Conservation (phyloP, 768 basidiomycete species). For the Suillus alpinus region DNA sequence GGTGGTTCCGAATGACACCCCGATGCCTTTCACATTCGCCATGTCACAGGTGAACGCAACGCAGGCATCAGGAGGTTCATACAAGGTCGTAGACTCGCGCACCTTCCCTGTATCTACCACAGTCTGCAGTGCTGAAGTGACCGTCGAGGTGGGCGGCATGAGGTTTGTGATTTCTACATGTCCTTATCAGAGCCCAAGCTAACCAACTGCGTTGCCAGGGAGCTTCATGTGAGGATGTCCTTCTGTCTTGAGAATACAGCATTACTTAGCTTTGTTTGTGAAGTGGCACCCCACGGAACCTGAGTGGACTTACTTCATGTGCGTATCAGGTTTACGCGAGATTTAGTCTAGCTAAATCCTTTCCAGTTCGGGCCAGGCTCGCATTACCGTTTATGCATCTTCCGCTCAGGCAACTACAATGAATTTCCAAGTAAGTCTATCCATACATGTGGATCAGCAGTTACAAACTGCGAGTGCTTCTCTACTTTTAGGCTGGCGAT, state of each 20-base stretch:
- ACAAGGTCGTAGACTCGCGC: slow-evolving; percentile 57
- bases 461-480: background rate
- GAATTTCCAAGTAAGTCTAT: slow-evolving; percentile 40
- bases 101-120: slow-evolving; percentile 53
- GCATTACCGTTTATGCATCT: slow-evolving; percentile 43
- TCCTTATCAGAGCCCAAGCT: background rate
- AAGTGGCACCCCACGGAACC: slow-evolving; percentile 54
- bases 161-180: slow-evolving; percentile 33
- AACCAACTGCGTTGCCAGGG: slow-evolving; percentile 23
- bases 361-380: slow-evolving; percentile 36
- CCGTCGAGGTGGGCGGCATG: slow-evolving; percentile 59
- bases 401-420: slow-evolving; percentile 38
- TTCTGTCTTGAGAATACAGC: background rate
- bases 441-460: background rate
- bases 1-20: slow-evolving; percentile 48
- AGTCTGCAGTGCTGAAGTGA: slow-evolving; percentile 56
- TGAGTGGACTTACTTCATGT: slow-evolving; percentile 47
- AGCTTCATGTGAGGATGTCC: slow-evolving; percentile 40
- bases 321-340: slow-evolving; percentile 4
- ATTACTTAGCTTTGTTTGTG: background rate
- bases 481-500: slow-evolving; percentile 29
- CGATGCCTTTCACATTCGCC: slow-evolving; percentile 52
- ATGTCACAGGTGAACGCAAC: slow-evolving; percentile 46
- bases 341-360: background rate
- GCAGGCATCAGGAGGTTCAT: slow-evolving; percentile 49